Evolutionary conservation across 805 yeast genomes (phyloP).

Genomic region (Candida xyloterini): DNA sequence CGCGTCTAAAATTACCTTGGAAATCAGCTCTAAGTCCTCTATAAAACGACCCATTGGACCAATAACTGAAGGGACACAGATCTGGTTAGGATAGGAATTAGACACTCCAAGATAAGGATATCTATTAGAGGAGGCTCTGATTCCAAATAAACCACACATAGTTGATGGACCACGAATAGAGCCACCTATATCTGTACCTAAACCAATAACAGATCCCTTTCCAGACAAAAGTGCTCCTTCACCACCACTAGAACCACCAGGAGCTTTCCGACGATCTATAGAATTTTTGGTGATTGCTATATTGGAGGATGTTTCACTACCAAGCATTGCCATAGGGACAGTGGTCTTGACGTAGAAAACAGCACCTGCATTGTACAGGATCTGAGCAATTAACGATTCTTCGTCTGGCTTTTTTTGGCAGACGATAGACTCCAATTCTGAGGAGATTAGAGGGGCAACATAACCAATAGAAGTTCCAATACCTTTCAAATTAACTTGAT

Average conservation of each 20-base stretch:
- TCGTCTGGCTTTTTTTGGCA: slow-evolving; percentile 31
- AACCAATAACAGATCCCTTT: slow-evolving; percentile 34
- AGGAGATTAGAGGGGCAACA: slow-evolving; percentile 33
- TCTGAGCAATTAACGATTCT: slow-evolving; percentile 29
- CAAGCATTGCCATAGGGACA: slow-evolving; percentile 44
- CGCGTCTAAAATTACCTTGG: slow-evolving; percentile 36
- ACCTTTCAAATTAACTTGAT: slow-evolving; percentile 40
- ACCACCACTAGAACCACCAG: slow-evolving; percentile 48
- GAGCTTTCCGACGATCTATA: slow-evolving; percentile 34
- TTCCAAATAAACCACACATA: slow-evolving; percentile 34
- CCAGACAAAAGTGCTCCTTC: slow-evolving; percentile 38
- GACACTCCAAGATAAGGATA: slow-evolving; percentile 31
- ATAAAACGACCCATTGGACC: slow-evolving; percentile 35
- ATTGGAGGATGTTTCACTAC: slow-evolving; percentile 39
- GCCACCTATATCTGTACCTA: slow-evolving; percentile 42
- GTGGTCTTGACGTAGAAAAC: slow-evolving; percentile 43
- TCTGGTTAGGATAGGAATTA: slow-evolving; percentile 35
- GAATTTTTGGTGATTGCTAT: slow-evolving; percentile 38
- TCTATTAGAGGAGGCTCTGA: slow-evolving; percentile 36
- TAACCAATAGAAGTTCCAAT: slow-evolving; percentile 40
- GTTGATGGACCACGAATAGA: slow-evolving; percentile 35
- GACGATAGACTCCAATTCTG: slow-evolving; percentile 25
- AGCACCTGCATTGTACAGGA: slow-evolving; percentile 38
- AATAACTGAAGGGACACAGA: slow-evolving; percentile 32
- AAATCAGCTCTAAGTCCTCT: slow-evolving; percentile 36